phyloP scores from a whole-genome alignment of 1,139 yeast species.

The Suhomyces bribrorum region DNA sequence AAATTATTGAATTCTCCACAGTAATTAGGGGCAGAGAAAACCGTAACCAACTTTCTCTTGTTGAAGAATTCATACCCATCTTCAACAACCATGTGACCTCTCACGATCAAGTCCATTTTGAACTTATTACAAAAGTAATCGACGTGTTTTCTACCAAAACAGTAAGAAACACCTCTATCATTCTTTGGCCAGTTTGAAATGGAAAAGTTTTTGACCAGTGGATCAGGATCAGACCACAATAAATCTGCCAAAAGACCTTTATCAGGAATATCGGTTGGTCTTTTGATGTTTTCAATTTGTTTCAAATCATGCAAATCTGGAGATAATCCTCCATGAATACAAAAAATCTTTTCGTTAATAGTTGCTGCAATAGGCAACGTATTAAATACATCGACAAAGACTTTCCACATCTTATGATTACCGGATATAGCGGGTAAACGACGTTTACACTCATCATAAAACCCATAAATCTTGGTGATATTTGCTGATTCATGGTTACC shows the following conservation, averaged over 20 bases:
- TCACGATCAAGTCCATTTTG: constrained; percentile 74
- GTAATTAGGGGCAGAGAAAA: constrained; percentile 86
- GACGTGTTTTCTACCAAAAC: constrained; percentile 75
- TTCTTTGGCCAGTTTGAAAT: constrained; percentile 70
- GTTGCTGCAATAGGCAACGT: constrained; percentile 86
- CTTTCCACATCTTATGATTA: constrained; percentile 66
- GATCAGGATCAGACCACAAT: constrained; percentile 87
- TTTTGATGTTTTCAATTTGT: constrained; percentile 67
- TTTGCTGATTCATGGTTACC: constrained; percentile 88
- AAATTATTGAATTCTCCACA: constrained; percentile 90
- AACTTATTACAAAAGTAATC: constrained; percentile 68
- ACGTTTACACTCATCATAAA: constrained; percentile 86
- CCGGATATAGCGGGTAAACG: constrained; percentile 54
- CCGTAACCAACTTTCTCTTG: constrained; percentile 73
- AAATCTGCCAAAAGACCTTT: constrained; percentile 78
- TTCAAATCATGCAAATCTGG: constrained; percentile 67
- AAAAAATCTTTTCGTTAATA: constrained; percentile 79
- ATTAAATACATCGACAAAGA: constrained; percentile 79
- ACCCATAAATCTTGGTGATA: constrained; percentile 82
- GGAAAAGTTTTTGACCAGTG: constrained; percentile 46
- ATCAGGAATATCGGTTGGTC: constrained; percentile 90
- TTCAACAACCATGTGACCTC: constrained; percentile 94
- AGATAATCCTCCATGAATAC: constrained; percentile 88
- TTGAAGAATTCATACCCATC: constrained; percentile 90
- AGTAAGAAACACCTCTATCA: constrained; percentile 84